phyloP scores from a whole-genome alignment of 768 basidiomycete genomes.

The Pulveroboletus sp. region DNA sequence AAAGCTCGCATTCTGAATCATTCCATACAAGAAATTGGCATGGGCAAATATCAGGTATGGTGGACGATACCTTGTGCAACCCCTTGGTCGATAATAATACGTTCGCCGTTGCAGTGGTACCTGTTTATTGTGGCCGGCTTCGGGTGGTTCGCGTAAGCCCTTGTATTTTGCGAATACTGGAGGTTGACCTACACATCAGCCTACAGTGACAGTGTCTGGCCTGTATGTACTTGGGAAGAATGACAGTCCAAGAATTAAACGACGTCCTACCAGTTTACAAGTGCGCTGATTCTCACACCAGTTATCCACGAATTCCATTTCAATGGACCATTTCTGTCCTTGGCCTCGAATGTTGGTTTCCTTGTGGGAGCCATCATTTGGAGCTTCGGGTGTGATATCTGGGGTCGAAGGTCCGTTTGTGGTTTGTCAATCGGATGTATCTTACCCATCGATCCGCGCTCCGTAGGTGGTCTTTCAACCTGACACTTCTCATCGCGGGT shows the following conservation, averaged over 20 bases:
- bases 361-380: slow-evolving; percentile 47
- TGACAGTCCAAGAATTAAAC: not conserved
- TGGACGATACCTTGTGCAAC: not conserved
- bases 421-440: not conserved
- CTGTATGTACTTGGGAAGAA: slow-evolving; percentile 23
- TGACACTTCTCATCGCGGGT: slow-evolving; percentile 50
- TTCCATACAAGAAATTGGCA: slow-evolving; percentile 50
- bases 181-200: not conserved
- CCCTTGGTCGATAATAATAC: not conserved
- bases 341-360: slow-evolving; percentile 51
- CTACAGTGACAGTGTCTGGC: slow-evolving; percentile 36
- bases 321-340: slow-evolving; percentile 43
- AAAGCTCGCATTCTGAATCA: slow-evolving; percentile 46
- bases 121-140: slow-evolving; percentile 38
- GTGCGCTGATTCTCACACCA: slow-evolving; percentile 44
- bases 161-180: not conserved
- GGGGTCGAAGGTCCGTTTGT: slow-evolving; percentile 40
- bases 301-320: slow-evolving; percentile 47
- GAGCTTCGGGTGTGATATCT: slow-evolving; percentile 47
- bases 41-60: slow-evolving; percentile 50
- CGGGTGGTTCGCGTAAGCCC: slow-evolving; percentile 39
- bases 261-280: slow-evolving; percentile 29
- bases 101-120: slow-evolving; percentile 27
- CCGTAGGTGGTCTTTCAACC: slow-evolving; percentile 46
- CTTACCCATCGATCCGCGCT: not conserved